phyloP scores from a whole-genome alignment of 208 protist species.

The Trypanosoma mega region DNA sequence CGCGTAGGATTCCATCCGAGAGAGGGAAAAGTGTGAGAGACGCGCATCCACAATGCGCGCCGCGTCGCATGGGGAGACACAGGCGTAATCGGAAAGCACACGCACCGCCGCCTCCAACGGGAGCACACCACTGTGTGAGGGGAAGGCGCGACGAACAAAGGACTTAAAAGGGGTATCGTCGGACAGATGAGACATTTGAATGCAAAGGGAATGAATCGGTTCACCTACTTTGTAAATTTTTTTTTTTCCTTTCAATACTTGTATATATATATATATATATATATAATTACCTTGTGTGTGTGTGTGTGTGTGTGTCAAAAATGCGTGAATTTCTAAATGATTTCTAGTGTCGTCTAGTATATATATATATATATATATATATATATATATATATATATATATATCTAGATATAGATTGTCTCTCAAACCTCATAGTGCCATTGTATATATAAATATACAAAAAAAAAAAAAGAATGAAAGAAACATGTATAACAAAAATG shows the following conservation, averaged over 20 bases:
- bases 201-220: neutral
- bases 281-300: too few relatives aligned
- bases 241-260: too few relatives aligned
- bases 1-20: conserved; percentile 17
- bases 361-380: conserved; percentile 7
- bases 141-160: conserved; percentile 15
- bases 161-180: conserved; percentile 9
- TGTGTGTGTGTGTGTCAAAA: too few relatives aligned
- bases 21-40: conserved; percentile 8
- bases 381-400: neutral
- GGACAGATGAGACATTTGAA: neutral
- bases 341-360: too few relatives aligned
- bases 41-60: conserved; percentile 9
- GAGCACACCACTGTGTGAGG: conserved; percentile 15
- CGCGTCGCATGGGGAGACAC: conserved; percentile 12
- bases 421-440: too few relatives aligned
- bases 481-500: too few relatives aligned
- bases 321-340: too few relatives aligned
- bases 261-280: too few relatives aligned
- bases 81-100: conserved; percentile 16
- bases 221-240: too few relatives aligned
- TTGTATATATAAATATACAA: too few relatives aligned
- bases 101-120: conserved; percentile 18
- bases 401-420: neutral
- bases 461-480: too few relatives aligned